Evolutionary conservation across 371 early-diverging fungal species (phyloP).

Genomic region (Zancudomyces culisetae): DNA sequence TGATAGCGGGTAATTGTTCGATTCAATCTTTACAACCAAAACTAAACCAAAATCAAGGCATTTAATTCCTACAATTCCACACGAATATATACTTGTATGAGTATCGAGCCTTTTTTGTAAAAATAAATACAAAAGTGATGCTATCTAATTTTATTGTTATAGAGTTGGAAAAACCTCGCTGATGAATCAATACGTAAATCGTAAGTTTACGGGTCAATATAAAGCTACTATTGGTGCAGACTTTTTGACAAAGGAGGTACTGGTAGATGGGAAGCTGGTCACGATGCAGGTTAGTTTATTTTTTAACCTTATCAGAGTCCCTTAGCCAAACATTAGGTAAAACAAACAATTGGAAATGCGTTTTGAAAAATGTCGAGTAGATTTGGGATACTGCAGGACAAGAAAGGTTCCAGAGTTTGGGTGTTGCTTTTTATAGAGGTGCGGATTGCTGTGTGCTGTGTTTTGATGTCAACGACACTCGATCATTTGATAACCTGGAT

Average conservation of each 20-base stretch:
- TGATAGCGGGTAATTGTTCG: not conserved
- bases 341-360: too few species aligned
- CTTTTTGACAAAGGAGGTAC: conserved; percentile 94
- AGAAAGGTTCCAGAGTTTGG: conserved; percentile 94
- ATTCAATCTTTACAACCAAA: not conserved
- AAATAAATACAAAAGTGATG: not conserved
- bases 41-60: not conserved
- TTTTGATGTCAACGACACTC: conserved; percentile 89
- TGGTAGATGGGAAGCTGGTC: conserved; percentile 66
- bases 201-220: conserved; percentile 95
- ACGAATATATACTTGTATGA: not conserved
- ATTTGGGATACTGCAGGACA: conserved; percentile 92
- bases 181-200: conserved; percentile 98
- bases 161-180: conserved; percentile 88
- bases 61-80: not conserved
- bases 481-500: conserved; percentile 88
- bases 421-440: conserved; percentile 94
- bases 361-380: too few species aligned
- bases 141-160: not conserved
- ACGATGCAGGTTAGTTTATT: conserved; percentile 64
- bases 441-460: conserved; percentile 98
- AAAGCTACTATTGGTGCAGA: conserved; percentile 99
- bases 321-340: too few species aligned
- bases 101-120: not conserved
- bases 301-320: too few species aligned